A percentile compares a stretch with the other conserved stretches of the same genome.
These are phyloP conservation scores for Kalmusia sp. DNA, from an alignment of 2,329 filamentous ascomycete genomes.

Conservation along the genomic window DNA sequence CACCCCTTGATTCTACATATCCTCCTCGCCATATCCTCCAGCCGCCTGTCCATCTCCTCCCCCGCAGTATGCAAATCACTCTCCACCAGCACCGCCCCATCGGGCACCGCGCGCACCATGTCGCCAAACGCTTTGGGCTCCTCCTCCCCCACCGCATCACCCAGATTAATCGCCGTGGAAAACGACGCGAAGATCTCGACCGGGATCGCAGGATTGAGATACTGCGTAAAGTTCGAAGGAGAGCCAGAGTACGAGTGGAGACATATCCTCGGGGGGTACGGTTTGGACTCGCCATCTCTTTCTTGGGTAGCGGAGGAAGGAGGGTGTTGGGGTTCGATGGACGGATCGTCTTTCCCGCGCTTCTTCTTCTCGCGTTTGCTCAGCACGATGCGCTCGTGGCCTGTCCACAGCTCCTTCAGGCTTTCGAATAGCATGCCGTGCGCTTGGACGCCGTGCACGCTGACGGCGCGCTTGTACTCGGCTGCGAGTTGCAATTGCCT, in stretches of 20 bases:
- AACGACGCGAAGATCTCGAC: constrained; percentile 87
- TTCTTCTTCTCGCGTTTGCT: constrained; percentile 64
- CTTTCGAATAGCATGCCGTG: constrained; percentile 74
- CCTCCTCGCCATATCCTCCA: constrained; percentile 78
- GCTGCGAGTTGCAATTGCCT: constrained; percentile 76
- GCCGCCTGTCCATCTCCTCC: constrained; percentile 74
- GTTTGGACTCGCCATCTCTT: constrained; percentile 51
- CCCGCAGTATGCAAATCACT: constrained; percentile 90
- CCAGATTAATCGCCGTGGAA: constrained; percentile 81
- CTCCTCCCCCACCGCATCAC: constrained; percentile 54
- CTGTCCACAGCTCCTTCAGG: constrained; percentile 72
- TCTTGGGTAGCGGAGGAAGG: too few relatives aligned
- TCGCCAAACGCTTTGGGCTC: constrained; percentile 65
- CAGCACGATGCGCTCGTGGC: constrained; percentile 68
- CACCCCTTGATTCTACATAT: constrained; percentile 83
- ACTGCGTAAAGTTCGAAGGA: constrained; percentile 77
- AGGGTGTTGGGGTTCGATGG: too few relatives aligned
- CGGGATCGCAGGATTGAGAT: constrained; percentile 75
- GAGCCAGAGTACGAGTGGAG: constrained; percentile 92
- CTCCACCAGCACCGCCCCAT: constrained; percentile 81
- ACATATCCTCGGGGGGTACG: constrained; percentile 87
- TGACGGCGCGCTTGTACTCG: constrained; percentile 69
- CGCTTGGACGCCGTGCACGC: constrained; percentile 77
- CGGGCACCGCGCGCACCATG: constrained; percentile 74
- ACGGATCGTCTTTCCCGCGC: constrained; percentile 19